These are phyloP conservation scores for Xylariaceae sp. DNA, from an alignment of 2,329 filamentous ascomycete genomes.

Conservation along the genomic window DNA sequence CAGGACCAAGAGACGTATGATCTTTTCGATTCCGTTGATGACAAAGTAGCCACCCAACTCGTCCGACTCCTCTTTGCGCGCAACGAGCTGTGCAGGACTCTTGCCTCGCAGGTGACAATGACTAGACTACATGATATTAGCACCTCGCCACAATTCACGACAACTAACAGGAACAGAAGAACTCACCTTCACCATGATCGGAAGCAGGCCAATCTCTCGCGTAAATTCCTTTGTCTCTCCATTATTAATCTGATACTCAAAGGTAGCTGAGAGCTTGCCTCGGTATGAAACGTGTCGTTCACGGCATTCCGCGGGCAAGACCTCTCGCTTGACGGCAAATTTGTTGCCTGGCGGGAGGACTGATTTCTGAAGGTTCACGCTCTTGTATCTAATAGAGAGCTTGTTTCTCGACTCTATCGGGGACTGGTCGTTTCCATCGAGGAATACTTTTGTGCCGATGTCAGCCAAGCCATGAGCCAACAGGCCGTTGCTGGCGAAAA, in stretches of 20 bases:
- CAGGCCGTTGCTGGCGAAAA: conserved; percentile 69
- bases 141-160: neutral
- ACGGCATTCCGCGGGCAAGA: conserved; percentile 87
- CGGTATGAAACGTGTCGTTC: conserved; percentile 90
- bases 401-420: conserved; percentile 61
- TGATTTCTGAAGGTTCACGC: conserved; percentile 78
- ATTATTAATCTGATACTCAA: conserved; percentile 84
- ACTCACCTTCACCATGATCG: conserved; percentile 84
- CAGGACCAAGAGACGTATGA: conserved; percentile 86
- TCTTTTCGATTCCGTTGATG: conserved; percentile 95
- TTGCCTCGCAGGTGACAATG: conserved; percentile 85
- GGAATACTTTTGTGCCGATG: conserved; percentile 81
- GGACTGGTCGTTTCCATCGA: conserved; percentile 71
- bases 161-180: neutral
- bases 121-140: conserved; percentile 58
- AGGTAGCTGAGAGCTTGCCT: conserved; percentile 73
- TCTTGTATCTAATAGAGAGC: conserved; percentile 71
- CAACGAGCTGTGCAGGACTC: conserved; percentile 74
- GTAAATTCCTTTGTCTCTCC: conserved; percentile 77
- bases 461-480: conserved; percentile 74
- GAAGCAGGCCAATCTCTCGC: conserved; percentile 80
- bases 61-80: conserved; percentile 89
- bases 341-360: conserved; percentile 78
- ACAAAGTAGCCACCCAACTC: conserved; percentile 96
- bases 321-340: conserved; percentile 69